phyloP scores from a whole-genome alignment of 2,329 filamentous ascomycete species.

The Lachnum nothofagi region DNA sequence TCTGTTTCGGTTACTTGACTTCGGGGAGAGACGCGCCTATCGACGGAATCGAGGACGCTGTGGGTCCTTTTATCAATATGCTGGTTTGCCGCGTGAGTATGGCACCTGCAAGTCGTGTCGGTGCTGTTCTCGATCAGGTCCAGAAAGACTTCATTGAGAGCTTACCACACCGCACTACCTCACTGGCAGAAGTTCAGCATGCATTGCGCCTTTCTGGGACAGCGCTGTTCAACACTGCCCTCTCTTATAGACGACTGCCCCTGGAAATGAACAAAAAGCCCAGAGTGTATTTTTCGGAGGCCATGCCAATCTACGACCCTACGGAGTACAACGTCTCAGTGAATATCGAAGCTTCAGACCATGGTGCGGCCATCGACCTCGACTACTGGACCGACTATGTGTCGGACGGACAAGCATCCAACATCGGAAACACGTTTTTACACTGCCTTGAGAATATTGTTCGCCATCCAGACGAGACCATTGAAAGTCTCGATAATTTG shows the following conservation, averaged over 20 bases:
- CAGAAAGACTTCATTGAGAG: conserved; percentile 33
- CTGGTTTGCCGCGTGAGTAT: conserved; percentile 24
- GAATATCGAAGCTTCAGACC: conserved; percentile 36
- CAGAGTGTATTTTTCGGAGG: conserved; percentile 32
- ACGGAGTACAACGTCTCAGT: conserved; percentile 38
- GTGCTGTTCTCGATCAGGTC: conserved; percentile 21
- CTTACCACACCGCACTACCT: conserved; percentile 35
- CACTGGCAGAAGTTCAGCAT: conserved; percentile 38
- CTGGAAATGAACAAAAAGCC: background rate
- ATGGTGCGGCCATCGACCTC: conserved; percentile 35
- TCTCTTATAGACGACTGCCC: conserved; percentile 10
- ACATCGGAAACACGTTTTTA: conserved; percentile 37
- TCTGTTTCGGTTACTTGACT: conserved; percentile 36
- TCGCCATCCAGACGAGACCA: background rate
- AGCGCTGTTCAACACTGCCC: conserved; percentile 15
- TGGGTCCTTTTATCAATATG: conserved; percentile 42
- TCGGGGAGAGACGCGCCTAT: conserved; percentile 42
- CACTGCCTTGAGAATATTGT: conserved; percentile 33
- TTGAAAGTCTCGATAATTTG: conserved; percentile 5
- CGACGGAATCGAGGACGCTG: conserved; percentile 40
- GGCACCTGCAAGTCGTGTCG: conserved; percentile 23
- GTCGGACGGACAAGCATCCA: conserved; percentile 37
- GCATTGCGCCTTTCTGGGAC: conserved; percentile 6
- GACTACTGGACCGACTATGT: conserved; percentile 40
- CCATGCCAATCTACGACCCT: conserved; percentile 34